phyloP scores from a whole-genome alignment of 306 rosid species.

The Cucumis sativus region DNA sequence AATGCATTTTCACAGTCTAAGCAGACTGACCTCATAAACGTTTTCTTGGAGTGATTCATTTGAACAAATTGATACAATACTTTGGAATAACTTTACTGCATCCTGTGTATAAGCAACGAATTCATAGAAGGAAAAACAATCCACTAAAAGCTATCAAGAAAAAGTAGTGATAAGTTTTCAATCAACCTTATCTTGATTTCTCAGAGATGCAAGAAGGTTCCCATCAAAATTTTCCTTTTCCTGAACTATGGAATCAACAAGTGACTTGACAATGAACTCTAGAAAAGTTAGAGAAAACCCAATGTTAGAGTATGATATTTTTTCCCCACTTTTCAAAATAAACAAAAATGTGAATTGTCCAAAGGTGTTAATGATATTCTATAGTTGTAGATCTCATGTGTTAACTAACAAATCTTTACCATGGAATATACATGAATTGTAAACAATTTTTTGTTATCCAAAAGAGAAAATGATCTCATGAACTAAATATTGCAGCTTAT shows the following conservation, averaged over 20 bases:
- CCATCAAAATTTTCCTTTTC: slow-evolving; percentile 68
- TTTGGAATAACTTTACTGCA: slow-evolving; percentile 30
- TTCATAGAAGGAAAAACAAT: not conserved
- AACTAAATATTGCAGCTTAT: not conserved
- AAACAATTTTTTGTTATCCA: not conserved
- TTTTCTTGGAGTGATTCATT: slow-evolving; percentile 36
- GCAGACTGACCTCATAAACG: slow-evolving; percentile 52
- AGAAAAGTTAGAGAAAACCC: slow-evolving; percentile 13
- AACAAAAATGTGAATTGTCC: too few species aligned
- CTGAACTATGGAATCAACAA: slow-evolving; percentile 46
- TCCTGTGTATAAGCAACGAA: slow-evolving; percentile 34
- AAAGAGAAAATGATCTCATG: not conserved
- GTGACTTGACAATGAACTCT: slow-evolving; percentile 41
- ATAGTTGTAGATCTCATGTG: not conserved
- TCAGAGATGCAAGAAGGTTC: slow-evolving; percentile 40
- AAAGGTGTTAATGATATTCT: not conserved
- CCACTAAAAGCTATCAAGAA: not conserved
- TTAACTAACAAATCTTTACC: not conserved
- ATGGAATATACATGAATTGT: not conserved
- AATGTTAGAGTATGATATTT: slow-evolving; percentile 5
- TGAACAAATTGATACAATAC: slow-evolving; percentile 38
- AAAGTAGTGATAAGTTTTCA: not conserved
- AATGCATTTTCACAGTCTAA: not conserved
- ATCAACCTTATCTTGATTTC: slow-evolving; percentile 25
- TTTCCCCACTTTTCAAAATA: too few species aligned